Evolutionary conservation across 1,284 basidiomycete genomes (phyloP), one percentile per base, ranked within the genome.

Genomic region (Phenoliferia sp.): DNA sequence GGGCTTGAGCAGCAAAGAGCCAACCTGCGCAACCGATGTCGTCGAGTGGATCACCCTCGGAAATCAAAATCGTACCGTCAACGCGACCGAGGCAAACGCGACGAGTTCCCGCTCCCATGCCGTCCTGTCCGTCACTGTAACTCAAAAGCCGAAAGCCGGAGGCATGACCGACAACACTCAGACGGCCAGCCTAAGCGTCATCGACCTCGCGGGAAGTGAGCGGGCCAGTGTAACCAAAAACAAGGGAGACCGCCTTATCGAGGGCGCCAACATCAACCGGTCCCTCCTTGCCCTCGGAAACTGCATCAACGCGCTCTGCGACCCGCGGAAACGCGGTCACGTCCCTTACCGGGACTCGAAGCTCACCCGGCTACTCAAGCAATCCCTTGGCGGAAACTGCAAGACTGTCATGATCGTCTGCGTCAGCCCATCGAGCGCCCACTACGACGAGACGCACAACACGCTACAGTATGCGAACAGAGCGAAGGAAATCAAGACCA

Each of bases 191-290:
- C 84, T 98, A 12, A 95, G 92, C 29, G 94, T 98, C 76, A 97
- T 98, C 77, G 94, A 98, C 80, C 83, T 98, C 64, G 94, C 94
- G 7, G 94, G 94, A 28, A 94, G 91, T 75, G 94, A 98, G 78
- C 87, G 94, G 29, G 94, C 94, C 12, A 90, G 92, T 12, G 94
- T 92, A 0, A 97, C 94, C 0, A 88, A 85, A 58, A 97, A 98
- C 79, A 94, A 94, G 87, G 94, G 94, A n/a, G 89, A 93, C 74
- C 88, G 94, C 32, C 92, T 97, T 89, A 88, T 94, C 39, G 94
- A 98, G 79, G 94, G 94, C 44, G 93, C 94, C 55, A 95, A 96
- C 77, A 97, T 97, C 82, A 97, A 98, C 82, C 94, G 96, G 80
- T 96, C 93, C 22, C 85, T 98, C 7, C 87, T 98, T 59, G 92